Evolutionary conservation across 306 rosid species (phyloP).

Genomic region (Gillenia trifoliata): DNA sequence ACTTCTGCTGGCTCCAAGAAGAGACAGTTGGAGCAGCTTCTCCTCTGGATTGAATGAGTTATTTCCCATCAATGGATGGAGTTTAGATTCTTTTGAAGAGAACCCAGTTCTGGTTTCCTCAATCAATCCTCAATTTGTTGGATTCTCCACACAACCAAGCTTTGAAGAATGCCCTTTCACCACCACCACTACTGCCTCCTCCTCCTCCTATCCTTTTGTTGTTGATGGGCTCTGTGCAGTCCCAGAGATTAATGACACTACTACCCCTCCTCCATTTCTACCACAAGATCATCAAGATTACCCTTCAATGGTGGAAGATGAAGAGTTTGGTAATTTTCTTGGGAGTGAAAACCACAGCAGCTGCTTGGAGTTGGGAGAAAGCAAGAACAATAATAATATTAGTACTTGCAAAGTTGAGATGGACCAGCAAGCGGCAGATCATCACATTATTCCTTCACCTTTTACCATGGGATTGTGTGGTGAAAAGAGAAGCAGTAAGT

Average conservation of each 20-base stretch:
- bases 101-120: slow-evolving; percentile 42
- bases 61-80: slow-evolving; percentile 52
- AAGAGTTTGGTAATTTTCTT: slow-evolving; percentile 57
- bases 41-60: slow-evolving; percentile 55
- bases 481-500: slow-evolving; percentile 36
- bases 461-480: slow-evolving; percentile 60
- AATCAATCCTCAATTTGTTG: slow-evolving; percentile 44
- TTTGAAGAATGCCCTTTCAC: slow-evolving; percentile 58
- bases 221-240: slow-evolving; percentile 46
- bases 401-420: slow-evolving; percentile 58
- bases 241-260: slow-evolving; percentile 49
- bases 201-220: slow-evolving; percentile 47
- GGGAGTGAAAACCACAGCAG: slow-evolving; percentile 41
- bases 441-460: slow-evolving; percentile 23
- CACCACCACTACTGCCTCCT: background rate
- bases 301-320: slow-evolving; percentile 56
- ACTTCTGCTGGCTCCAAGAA: slow-evolving; percentile 55
- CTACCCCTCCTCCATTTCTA: slow-evolving; percentile 41
- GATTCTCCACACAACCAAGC: slow-evolving; percentile 47
- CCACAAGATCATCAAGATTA: slow-evolving; percentile 43
- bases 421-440: slow-evolving; percentile 43
- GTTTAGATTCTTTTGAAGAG: slow-evolving; percentile 55
- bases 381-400: background rate
- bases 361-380: slow-evolving; percentile 42
- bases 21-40: slow-evolving; percentile 54